Evolutionary conservation across 345 rosid genomes (phyloP).

Genomic region (Populus nigra): DNA sequence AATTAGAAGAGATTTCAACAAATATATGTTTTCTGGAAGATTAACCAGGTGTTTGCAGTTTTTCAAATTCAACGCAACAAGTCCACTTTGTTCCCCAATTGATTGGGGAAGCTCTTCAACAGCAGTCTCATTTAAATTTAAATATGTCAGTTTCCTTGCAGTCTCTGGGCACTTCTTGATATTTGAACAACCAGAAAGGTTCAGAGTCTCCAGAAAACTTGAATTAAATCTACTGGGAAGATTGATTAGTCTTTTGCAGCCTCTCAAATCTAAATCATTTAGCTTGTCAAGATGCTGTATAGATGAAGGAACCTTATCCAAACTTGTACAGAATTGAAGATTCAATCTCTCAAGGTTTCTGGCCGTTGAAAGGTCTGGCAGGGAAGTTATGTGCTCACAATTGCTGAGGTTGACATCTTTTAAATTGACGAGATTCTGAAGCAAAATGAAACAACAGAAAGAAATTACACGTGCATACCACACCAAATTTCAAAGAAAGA

Average conservation of each 20-base stretch:
- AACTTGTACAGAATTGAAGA: not conserved
- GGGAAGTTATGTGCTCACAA: not conserved
- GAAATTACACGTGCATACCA: too few species aligned
- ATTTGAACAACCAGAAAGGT: constrained; percentile 10
- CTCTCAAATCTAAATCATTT: not conserved
- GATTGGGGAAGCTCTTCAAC: constrained; percentile 5
- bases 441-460: too few species aligned
- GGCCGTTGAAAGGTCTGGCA: not conserved
- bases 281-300: not conserved
- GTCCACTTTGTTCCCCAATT: not conserved
- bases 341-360: not conserved
- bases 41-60: not conserved
- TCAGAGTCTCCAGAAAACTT: constrained; percentile 3
- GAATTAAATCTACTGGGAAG: not conserved
- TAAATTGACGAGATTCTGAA: constrained; percentile 10
- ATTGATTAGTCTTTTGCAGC: not conserved
- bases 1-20: not conserved
- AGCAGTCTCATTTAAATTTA: constrained; percentile 6
- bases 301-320: not conserved
- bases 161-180: not conserved
- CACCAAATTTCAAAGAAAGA: too few species aligned
- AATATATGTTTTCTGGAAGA: not conserved
- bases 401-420: not conserved
- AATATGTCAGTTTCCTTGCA: not conserved
- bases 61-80: not conserved